Conservation (phyloP, 2,329 filamentous ascomycete genomes). For the Thelonectria olida region DNA sequence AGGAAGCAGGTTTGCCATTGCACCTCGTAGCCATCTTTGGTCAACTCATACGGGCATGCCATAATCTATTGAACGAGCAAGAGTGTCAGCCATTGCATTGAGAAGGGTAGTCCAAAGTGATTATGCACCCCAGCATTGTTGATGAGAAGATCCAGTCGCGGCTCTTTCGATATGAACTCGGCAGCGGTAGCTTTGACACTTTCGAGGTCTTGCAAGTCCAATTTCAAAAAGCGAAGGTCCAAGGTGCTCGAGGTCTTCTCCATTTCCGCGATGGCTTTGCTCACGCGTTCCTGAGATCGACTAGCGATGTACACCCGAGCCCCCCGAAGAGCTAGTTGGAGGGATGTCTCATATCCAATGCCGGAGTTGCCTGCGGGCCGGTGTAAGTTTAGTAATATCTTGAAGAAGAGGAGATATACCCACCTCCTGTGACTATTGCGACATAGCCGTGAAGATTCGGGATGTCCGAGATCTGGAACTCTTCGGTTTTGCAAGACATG, state of each 20-base stretch:
- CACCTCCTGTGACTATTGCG: conserved; percentile 36
- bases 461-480: conserved; percentile 19
- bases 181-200: conserved; percentile 29
- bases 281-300: conserved; percentile 30
- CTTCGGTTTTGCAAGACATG: too few species aligned
- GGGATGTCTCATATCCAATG: conserved; percentile 35
- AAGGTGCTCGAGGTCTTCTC: conserved; percentile 1
- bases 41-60: conserved; percentile 31
- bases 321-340: conserved; percentile 28
- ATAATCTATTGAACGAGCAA: too few species aligned
- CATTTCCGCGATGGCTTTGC: conserved; percentile 34
- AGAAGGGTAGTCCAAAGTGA: too few species aligned
- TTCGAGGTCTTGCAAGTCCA: conserved; percentile 33
- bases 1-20: conserved; percentile 38
- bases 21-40: conserved; percentile 31
- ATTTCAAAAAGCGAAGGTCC: conserved; percentile 36
- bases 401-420: rapidly evolving
- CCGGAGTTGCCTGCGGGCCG: conserved; percentile 26
- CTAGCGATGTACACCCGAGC: conserved; percentile 36
- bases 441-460: conserved; percentile 32
- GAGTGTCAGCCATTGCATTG: too few species aligned
- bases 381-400: rapidly evolving
- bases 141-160: conserved; percentile 26
- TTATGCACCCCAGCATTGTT: conserved; percentile 29
- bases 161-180: conserved; percentile 28